Evolutionary conservation across 2,329 filamentous ascomycete species (phyloP), one percentile per base, ranked within the genome.

Genomic region (Fusarium sp.): DNA sequence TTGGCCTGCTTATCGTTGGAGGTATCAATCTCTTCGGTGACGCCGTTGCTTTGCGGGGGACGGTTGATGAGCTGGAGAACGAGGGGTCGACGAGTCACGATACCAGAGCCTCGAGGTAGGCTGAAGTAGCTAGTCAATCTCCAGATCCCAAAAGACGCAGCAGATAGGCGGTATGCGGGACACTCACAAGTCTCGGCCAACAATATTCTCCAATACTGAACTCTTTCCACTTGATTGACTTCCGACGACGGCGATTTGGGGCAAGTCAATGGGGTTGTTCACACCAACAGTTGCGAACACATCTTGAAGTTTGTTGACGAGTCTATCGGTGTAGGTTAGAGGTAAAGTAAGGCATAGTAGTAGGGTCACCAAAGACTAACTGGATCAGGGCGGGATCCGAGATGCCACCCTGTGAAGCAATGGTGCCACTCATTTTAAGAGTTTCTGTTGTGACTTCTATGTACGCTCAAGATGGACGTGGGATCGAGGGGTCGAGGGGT

Each of bases 181-280:
- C 35, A 84, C 92, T 81, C 84, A 98, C 94, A 99, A 99, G 80
- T 99, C 95, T 82, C 95, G 87, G 57, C 95, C 95, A 54, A 99
- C 95, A 73, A 99, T 99, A 75, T 99, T 99, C 79, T 99, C 95
- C 72, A 99, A 80, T 70, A 99, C 95, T 15, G 95, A 99, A 84
- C 93, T 97, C 88, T 99, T 99, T 80, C 95, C 95, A 78, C 94
- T 97, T 17, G 95, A 99, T 82, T 99, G 95, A 78, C 93, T 97
- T 73, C 95, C 95, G 54, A 99, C 95, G 69, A 99, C 95, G 69
- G 90, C 94, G 76, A 99, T 99, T 82, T 99, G 95, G 51, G 95
- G 95, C 65, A 99, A 81, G 82, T 99, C 95, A 83, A 99, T 99
- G 62, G 95, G 95, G 79, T 99, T 99, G 86, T 97, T 95, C 73